Conservation (phyloP, 768 basidiomycete genomes). For the Porpolomopsis calyptriformis region DNA sequence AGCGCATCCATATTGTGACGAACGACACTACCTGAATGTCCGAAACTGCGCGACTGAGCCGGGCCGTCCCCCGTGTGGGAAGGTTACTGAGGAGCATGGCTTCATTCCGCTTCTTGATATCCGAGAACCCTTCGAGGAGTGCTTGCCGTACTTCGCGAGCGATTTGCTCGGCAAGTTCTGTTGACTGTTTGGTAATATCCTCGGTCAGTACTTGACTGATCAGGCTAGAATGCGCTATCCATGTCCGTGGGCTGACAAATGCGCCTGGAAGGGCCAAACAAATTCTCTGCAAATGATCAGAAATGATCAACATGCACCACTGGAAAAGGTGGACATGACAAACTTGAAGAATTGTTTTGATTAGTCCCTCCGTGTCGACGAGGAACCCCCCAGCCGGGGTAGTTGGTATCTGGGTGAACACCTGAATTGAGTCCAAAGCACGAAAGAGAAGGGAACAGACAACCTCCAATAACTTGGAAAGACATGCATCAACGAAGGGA, state of each 20-base stretch:
- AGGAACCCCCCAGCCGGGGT: conserved; percentile 49
- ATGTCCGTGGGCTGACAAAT: conserved; percentile 62
- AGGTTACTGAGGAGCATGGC: conserved; percentile 65
- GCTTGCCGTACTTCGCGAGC: conserved; percentile 34
- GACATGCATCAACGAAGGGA: conserved; percentile 63
- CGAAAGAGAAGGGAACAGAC: neutral
- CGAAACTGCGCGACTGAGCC: conserved; percentile 49
- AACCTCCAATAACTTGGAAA: conserved; percentile 60
- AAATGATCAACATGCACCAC: too few relatives aligned
- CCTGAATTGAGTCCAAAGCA: neutral
- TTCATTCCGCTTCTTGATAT: conserved; percentile 69
- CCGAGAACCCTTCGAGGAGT: conserved; percentile 50
- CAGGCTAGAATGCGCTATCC: conserved; percentile 42
- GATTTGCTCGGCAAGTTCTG: conserved; percentile 29
- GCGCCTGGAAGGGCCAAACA: conserved; percentile 66
- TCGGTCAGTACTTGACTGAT: conserved; percentile 39
- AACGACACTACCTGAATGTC: conserved; percentile 43
- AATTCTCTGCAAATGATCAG: conserved; percentile 36
- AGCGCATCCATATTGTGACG: conserved; percentile 4
- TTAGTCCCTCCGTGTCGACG: conserved; percentile 36
- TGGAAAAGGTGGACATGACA: too few relatives aligned
- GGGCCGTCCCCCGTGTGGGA: conserved; percentile 48
- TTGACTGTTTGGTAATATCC: conserved; percentile 21
- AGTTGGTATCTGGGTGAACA: conserved; percentile 35
- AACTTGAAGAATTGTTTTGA: conserved; percentile 57